Evolutionary conservation across 2,329 filamentous ascomycete species (phyloP).

Genomic region (Cladorrhinum sp.): DNA sequence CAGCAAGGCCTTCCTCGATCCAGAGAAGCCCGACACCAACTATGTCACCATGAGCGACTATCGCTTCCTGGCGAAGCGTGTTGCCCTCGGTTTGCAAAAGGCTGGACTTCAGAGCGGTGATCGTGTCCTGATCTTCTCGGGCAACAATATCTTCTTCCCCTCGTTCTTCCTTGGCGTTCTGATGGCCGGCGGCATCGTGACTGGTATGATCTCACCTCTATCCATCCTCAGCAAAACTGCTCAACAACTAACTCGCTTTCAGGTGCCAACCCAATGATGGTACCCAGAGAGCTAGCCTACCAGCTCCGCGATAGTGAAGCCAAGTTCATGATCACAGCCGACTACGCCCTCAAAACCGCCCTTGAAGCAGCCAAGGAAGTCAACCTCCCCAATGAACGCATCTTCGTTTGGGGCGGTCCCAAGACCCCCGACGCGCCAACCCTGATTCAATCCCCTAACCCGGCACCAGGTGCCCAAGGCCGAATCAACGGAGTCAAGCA

Average conservation of each 20-base stretch:
- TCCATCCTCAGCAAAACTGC: not conserved
- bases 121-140: constrained; percentile 69
- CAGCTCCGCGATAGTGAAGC: constrained; percentile 72
- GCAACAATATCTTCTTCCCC: constrained; percentile 72
- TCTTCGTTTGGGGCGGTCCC: constrained; percentile 64
- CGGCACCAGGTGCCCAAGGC: constrained; percentile 25
- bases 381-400: constrained; percentile 49
- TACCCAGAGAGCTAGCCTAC: constrained; percentile 68
- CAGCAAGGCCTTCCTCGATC: constrained; percentile 57
- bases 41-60: constrained; percentile 62
- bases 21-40: constrained; percentile 63
- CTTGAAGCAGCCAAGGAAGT: constrained; percentile 61
- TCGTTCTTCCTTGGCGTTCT: constrained; percentile 67
- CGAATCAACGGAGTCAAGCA: constrained; percentile 46
- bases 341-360: constrained; percentile 57
- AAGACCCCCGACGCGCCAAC: constrained; percentile 33
- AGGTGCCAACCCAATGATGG: constrained; percentile 45
- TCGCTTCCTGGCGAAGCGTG: constrained; percentile 67
- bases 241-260: not conserved
- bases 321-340: constrained; percentile 62
- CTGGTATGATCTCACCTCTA: constrained; percentile 37
- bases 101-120: constrained; percentile 65
- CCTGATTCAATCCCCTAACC: constrained; percentile 18
- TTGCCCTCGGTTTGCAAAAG: constrained; percentile 64
- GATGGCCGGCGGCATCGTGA: constrained; percentile 77